Evolutionary conservation across 2,329 filamentous ascomycete genomes (phyloP), one percentile per base, ranked within the genome.

Genomic region (Paracorniculantispora psalliotae): DNA sequence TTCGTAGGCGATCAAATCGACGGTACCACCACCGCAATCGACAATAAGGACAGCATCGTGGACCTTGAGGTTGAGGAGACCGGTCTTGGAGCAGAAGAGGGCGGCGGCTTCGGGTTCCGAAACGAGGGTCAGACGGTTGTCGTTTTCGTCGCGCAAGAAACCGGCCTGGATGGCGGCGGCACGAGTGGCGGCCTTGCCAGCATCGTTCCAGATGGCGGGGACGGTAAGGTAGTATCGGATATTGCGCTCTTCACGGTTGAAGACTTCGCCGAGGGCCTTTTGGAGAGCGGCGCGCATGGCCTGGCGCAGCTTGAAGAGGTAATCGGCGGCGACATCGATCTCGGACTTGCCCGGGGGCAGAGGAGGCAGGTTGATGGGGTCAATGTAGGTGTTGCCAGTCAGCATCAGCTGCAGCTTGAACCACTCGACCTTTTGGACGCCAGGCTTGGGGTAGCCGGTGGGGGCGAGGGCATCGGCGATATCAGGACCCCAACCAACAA

Each of bases 361-460:
- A 64, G 94, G 94, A 50, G 94, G 94, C 65, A 99, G 85, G 82
- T 97, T 97, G 79, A 97, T 97, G 63, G 94, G 94, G 74, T 97
- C 94, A 71, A 97, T 97, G 75, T 97, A 97, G 47, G 94, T 97
- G 81, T 97, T 97, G 63, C 94, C 94, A 61, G 92, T 97, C 63
- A 97, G 83, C 94, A 97, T 97, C 59, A 99, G 86, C 78, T 99
- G 94, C 66, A 99, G 84, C 81, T 97, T 97, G 84, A 99, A 97
- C 94, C 94, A 99, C 78, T 97, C 94, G 25, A 97, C 93, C 79
- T 97, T 97, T 76, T 97, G 94, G 66, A 99, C 93, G 64, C 93
- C 93, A 35, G 91, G 91, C 80, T 97, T 97, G 66, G 94, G 94
- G 74, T 97, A 97, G 63, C 94, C 94, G 43, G 94, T 97, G 30